Percentiles rank a stretch among this genome's conserved stretches.
phyloP scores from a whole-genome alignment of 1,284 basidiomycete genomes.

The Xerocomus nothofagi region DNA sequence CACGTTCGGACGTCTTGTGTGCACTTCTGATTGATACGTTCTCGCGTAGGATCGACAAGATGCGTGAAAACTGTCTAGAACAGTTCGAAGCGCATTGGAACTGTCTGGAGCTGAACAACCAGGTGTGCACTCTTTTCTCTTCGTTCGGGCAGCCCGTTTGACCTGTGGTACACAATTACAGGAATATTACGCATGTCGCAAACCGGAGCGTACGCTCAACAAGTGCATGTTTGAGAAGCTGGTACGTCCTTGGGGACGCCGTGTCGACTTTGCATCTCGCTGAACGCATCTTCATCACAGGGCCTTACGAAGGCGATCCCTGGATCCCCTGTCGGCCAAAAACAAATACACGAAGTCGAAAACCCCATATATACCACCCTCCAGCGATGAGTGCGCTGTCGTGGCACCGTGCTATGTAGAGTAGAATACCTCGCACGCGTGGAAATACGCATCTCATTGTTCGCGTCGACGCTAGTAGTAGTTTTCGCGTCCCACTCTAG shows the following conservation, averaged over 20 bases:
- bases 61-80: slow-evolving; percentile 88
- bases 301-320: slow-evolving; percentile 93
- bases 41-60: slow-evolving; percentile 79
- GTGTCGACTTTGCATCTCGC: not conserved
- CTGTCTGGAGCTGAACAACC: slow-evolving; percentile 95
- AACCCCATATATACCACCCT: slow-evolving; percentile 78
- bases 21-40: not conserved
- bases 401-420: slow-evolving; percentile 18
- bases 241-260: slow-evolving; percentile 45
- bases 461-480: not conserved
- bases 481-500: not conserved
- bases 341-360: slow-evolving; percentile 88
- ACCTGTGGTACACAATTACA: slow-evolving; percentile 10
- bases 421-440: slow-evolving; percentile 18
- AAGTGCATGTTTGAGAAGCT: slow-evolving; percentile 97
- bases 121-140: slow-evolving; percentile 50
- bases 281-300: slow-evolving; percentile 42
- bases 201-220: slow-evolving; percentile 89
- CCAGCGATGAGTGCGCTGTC: slow-evolving; percentile 56
- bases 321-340: slow-evolving; percentile 82
- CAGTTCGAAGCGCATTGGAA: slow-evolving; percentile 95
- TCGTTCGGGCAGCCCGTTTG: not conserved
- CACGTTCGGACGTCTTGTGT: not conserved
- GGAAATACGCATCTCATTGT: not conserved
- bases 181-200: slow-evolving; percentile 92